Evolutionary conservation across 2,329 filamentous ascomycete genomes (phyloP).

Genomic region (Fusarium chaquense): DNA sequence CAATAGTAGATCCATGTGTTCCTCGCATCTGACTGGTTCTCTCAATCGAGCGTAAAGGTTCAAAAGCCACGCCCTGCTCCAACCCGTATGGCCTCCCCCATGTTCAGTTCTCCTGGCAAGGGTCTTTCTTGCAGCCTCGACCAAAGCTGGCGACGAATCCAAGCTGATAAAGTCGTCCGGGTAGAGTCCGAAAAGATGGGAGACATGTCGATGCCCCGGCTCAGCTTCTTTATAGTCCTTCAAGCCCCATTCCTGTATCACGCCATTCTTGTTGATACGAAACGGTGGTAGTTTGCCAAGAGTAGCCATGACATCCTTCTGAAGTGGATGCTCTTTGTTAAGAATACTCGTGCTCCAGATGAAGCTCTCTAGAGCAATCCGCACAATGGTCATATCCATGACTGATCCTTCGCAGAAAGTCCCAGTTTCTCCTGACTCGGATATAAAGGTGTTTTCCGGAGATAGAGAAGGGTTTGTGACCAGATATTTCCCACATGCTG

Average conservation of each 20-base stretch:
- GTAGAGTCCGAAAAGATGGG: conserved; percentile 62
- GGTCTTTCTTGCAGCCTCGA: conserved; percentile 47
- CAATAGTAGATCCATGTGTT: conserved; percentile 38
- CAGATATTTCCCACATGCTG: conserved; percentile 45
- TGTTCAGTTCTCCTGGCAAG: conserved; percentile 49
- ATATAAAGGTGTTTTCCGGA: conserved; percentile 44
- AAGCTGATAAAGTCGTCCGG: conserved; percentile 53
- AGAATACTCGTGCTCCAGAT: conserved; percentile 29
- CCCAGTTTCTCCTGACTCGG: conserved; percentile 18
- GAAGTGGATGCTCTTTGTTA: conserved; percentile 12
- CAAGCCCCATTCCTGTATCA: conserved; percentile 57
- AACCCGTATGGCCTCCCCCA: conserved; percentile 62
- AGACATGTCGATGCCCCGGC: conserved; percentile 63
- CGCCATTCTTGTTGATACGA: conserved; percentile 25
- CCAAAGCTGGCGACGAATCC: conserved; percentile 35
- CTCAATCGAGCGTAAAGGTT: conserved; percentile 60
- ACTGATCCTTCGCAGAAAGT: conserved; percentile 47
- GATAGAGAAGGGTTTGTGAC: conserved; percentile 46
- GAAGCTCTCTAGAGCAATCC: conserved; percentile 41
- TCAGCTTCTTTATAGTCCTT: conserved; percentile 56
- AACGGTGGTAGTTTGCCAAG: conserved; percentile 24
- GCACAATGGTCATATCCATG: conserved; percentile 41
- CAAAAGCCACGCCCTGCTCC: conserved; percentile 64
- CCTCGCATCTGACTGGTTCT: conserved; percentile 24
- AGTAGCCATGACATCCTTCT: conserved; percentile 1